Conservation (phyloP, 495 filamentous ascomycete species). For the Aspergillus cavernicola region DNA sequence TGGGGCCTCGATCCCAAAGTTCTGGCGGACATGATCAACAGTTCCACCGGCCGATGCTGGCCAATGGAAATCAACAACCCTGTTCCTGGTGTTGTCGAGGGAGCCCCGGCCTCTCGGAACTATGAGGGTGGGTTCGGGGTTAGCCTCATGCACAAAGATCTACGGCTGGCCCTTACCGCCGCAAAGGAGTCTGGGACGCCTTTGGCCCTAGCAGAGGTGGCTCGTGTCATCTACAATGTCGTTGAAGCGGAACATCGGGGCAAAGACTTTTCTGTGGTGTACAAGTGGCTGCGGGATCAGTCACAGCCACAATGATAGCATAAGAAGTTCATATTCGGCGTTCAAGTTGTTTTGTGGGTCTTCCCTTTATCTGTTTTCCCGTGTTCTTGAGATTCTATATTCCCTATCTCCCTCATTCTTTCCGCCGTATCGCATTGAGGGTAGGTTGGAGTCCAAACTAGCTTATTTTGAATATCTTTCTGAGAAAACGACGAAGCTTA, state of each 20-base stretch:
- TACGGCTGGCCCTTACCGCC: constrained; percentile 68
- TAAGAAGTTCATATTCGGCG: constrained; percentile 3
- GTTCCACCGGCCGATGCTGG: constrained; percentile 86
- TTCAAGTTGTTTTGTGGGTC: not conserved
- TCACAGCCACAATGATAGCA: constrained; percentile 21
- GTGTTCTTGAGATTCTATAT: not conserved
- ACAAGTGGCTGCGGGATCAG: constrained; percentile 59
- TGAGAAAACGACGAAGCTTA: too few species aligned
- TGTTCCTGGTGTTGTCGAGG: constrained; percentile 75
- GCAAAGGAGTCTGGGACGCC: constrained; percentile 64
- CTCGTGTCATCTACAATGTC: constrained; percentile 64
- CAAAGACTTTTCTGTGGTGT: constrained; percentile 83
- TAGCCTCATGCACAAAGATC: constrained; percentile 79
- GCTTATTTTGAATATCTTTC: too few species aligned
- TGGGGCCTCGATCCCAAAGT: constrained; percentile 80
- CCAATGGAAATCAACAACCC: constrained; percentile 91
- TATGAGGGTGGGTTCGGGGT: constrained; percentile 84
- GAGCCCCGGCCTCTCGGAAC: constrained; percentile 65
- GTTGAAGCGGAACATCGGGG: constrained; percentile 58
- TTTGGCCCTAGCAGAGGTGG: constrained; percentile 61
- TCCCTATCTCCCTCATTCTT: not conserved
- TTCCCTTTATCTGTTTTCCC: not conserved
- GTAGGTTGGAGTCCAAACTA: too few species aligned
- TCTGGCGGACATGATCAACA: constrained; percentile 77
- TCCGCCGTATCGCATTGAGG: too few species aligned